These are phyloP conservation scores for Pseudohalonectria lignicola DNA, from an alignment of 2,329 filamentous ascomycete genomes.

Conservation along the genomic window DNA sequence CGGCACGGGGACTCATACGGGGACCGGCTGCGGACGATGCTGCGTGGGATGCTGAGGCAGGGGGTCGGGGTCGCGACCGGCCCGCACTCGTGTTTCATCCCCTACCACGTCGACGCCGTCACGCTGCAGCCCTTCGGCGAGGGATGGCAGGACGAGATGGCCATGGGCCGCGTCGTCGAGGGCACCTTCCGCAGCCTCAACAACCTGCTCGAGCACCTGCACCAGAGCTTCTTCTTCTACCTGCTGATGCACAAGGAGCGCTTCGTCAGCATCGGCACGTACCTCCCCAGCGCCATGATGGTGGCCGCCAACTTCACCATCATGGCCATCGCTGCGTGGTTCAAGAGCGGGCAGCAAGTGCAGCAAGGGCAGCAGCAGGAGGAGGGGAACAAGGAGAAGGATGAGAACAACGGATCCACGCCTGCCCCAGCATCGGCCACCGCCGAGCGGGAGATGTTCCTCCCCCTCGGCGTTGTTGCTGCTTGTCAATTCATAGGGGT, in stretches of 20 bases:
- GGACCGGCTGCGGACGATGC: constrained; percentile 76
- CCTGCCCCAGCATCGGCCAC: constrained; percentile 9
- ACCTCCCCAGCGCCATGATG: constrained; percentile 94
- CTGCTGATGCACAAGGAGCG: constrained; percentile 81
- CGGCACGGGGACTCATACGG: constrained; percentile 69
- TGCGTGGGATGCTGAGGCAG: constrained; percentile 87
- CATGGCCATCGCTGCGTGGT: constrained; percentile 89
- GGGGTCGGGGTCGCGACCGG: constrained; percentile 81
- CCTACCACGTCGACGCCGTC: constrained; percentile 93
- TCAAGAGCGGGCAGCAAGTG: constrained; percentile 59
- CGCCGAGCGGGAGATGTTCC: constrained; percentile 55
- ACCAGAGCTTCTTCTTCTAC: constrained; percentile 99
- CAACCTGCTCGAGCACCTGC: constrained; percentile 90
- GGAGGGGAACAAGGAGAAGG: constrained; percentile 18
- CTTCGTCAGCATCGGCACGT: constrained; percentile 97
- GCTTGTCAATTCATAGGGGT: constrained; percentile 66
- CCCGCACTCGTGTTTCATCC: constrained; percentile 90
- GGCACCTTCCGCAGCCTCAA: constrained; percentile 89
- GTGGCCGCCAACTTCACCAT: constrained; percentile 92
- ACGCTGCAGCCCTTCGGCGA: constrained; percentile 83
- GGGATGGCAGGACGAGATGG: constrained; percentile 98
- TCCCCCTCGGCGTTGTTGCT: constrained; percentile 64
- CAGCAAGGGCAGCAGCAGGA: constrained; percentile 7
- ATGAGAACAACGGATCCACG: constrained; percentile 10
- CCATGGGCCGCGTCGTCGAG: constrained; percentile 79